phyloP scores from a whole-genome alignment of 495 filamentous ascomycete genomes.

The Podospora pseudopauciseta region DNA sequence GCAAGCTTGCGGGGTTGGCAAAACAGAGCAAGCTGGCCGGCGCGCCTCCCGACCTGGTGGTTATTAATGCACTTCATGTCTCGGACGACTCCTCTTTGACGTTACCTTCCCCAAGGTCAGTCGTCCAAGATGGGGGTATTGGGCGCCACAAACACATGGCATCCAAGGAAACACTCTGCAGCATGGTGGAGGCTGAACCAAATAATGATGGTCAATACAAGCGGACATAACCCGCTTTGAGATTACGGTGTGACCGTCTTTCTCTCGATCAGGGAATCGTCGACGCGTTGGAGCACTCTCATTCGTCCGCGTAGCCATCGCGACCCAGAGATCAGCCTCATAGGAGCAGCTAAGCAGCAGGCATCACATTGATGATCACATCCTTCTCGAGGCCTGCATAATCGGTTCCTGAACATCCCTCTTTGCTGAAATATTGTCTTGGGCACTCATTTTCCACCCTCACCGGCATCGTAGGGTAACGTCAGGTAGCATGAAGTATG shows the following conservation, averaged over 20 bases:
- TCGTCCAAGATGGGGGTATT: background rate
- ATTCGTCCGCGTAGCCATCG: background rate
- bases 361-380: background rate
- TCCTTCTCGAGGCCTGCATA: background rate
- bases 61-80: background rate
- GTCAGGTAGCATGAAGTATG: background rate
- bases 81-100: background rate
- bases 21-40: background rate
- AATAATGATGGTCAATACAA: slow-evolving; percentile 3
- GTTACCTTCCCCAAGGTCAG: background rate
- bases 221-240: background rate
- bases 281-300: background rate
- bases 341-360: background rate
- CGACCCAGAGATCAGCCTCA: background rate
- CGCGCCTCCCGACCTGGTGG: background rate
- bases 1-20: background rate
- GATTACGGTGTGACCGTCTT: background rate
- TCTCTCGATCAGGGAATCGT: background rate
- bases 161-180: background rate
- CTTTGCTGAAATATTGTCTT: background rate
- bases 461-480: background rate
- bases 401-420: background rate
- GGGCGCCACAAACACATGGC: background rate
- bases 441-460: background rate
- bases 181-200: background rate